A percentile compares a stretch with the other conserved stretches of the same genome.
Conservation (phyloP, 805 yeast genomes). For the Candida saitoana region DNA sequence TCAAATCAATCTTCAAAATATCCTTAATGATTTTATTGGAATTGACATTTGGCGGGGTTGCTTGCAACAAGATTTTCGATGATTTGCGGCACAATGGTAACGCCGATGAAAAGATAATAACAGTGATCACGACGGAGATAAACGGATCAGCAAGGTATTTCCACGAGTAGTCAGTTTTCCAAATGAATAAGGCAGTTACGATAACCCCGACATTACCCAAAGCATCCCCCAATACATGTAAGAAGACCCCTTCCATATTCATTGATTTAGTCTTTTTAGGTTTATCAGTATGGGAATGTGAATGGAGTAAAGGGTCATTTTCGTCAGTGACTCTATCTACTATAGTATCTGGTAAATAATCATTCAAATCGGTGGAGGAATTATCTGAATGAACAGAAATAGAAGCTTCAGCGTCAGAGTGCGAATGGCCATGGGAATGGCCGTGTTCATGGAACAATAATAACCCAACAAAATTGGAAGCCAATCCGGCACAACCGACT, state of each 20-base stretch:
- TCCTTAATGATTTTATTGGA: conserved; percentile 70
- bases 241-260: conserved; percentile 95
- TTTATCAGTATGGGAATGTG: conserved; percentile 7
- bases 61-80: conserved; percentile 84
- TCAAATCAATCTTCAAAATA: conserved; percentile 64
- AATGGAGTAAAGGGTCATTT: conserved; percentile 27
- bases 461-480: conserved; percentile 80
- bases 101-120: conserved; percentile 86
- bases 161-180: conserved; percentile 92
- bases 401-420: conserved; percentile 34
- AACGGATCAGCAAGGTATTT: conserved; percentile 80
- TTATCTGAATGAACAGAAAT: not conserved
- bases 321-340: conserved; percentile 39
- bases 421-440: conserved; percentile 48
- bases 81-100: conserved; percentile 84
- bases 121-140: conserved; percentile 79
- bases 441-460: conserved; percentile 79
- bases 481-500: conserved; percentile 81
- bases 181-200: conserved; percentile 80
- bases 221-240: conserved; percentile 95
- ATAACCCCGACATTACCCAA: conserved; percentile 94
- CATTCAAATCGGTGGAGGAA: conserved; percentile 21
- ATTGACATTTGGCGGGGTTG: conserved; percentile 81
- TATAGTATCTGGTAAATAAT: conserved; percentile 45
- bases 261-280: conserved; percentile 49